Evolutionary conservation across 2,329 filamentous ascomycete species (phyloP).

Genomic region (Diplodia seriata): DNA sequence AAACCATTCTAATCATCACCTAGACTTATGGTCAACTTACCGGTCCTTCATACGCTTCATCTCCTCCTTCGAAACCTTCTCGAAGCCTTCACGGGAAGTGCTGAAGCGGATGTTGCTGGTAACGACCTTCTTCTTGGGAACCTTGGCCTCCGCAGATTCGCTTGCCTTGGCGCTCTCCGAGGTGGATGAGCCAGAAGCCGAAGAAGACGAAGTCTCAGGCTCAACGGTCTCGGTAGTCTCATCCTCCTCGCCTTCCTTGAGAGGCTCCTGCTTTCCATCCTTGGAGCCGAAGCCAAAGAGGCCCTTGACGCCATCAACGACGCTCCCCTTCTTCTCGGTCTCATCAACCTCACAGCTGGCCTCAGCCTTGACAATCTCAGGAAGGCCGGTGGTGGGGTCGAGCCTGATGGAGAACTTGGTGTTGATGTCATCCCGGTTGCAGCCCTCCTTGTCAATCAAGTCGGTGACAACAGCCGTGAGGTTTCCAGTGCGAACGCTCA

Average conservation of each 20-base stretch:
- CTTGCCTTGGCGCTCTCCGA: slow-evolving; percentile 59
- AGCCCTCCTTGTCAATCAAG: slow-evolving; percentile 80
- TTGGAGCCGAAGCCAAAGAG: slow-evolving; percentile 93
- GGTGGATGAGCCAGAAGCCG: slow-evolving; percentile 54
- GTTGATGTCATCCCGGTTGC: slow-evolving; percentile 75
- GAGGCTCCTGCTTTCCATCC: slow-evolving; percentile 75
- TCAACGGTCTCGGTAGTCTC: slow-evolving; percentile 51
- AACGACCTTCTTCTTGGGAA: slow-evolving; percentile 59
- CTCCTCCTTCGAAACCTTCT: slow-evolving; percentile 66
- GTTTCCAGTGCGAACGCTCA: slow-evolving; percentile 78
- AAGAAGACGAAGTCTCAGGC: slow-evolving; percentile 44
- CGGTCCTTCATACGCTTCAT: slow-evolving; percentile 66
- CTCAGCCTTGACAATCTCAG: slow-evolving; percentile 75
- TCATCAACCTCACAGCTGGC: slow-evolving; percentile 85
- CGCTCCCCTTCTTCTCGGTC: slow-evolving; percentile 68
- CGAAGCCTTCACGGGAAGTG: slow-evolving; percentile 55
- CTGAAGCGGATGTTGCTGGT: slow-evolving; percentile 60
- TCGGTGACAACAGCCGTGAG: slow-evolving; percentile 81
- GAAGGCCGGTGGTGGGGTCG: slow-evolving; percentile 75
- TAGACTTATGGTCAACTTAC: slow-evolving; percentile 37
- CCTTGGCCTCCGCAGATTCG: slow-evolving; percentile 48
- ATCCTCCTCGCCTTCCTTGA: slow-evolving; percentile 64
- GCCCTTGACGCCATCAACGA: slow-evolving; percentile 95
- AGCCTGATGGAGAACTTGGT: slow-evolving; percentile 81
- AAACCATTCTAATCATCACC: not conserved